Evolutionary conservation across 305 asterid genomes (phyloP).

Genomic region (Fraxinus dipetala): DNA sequence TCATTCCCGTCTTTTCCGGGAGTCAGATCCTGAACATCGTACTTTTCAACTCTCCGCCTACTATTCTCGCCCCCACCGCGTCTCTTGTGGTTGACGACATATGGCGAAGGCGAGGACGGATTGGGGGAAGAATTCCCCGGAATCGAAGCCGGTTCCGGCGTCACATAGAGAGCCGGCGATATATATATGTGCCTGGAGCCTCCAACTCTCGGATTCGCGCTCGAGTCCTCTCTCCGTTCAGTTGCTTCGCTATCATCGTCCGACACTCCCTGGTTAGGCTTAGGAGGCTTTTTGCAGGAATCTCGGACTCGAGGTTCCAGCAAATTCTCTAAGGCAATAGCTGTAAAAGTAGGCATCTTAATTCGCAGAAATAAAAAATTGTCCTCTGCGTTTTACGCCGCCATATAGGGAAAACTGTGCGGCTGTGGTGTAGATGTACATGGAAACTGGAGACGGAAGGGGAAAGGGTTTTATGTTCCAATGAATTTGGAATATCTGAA

Average conservation of each 20-base stretch:
- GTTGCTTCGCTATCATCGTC: neutral
- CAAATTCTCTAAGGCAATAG: slow-evolving; percentile 50
- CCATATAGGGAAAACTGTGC: neutral
- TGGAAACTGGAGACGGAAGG: neutral
- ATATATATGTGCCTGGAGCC: slow-evolving; percentile 58
- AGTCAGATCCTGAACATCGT: slow-evolving; percentile 25
- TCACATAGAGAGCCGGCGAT: slow-evolving; percentile 62
- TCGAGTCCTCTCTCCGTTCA: neutral
- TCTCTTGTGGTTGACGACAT: slow-evolving; percentile 70
- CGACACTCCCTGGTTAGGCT: slow-evolving; percentile 16
- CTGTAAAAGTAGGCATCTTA: slow-evolving; percentile 60
- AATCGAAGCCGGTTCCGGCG: slow-evolving; percentile 73
- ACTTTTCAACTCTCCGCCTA: slow-evolving; percentile 25
- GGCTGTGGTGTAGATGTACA: neutral
- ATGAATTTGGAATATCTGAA: neutral
- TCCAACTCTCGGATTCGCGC: slow-evolving; percentile 7
- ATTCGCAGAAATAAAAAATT: neutral
- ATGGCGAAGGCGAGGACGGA: slow-evolving; percentile 67
- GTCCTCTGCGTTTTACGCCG: neutral
- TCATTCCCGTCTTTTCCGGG: slow-evolving; percentile 18
- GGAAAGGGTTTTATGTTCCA: neutral
- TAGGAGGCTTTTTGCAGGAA: slow-evolving; percentile 34
- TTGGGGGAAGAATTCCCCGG: slow-evolving; percentile 38
- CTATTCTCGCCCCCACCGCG: slow-evolving; percentile 48
- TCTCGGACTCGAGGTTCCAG: slow-evolving; percentile 51